Evolutionary conservation across 1,284 basidiomycete species (phyloP).

Genomic region (Cutaneotrichosporon cavernicola): DNA sequence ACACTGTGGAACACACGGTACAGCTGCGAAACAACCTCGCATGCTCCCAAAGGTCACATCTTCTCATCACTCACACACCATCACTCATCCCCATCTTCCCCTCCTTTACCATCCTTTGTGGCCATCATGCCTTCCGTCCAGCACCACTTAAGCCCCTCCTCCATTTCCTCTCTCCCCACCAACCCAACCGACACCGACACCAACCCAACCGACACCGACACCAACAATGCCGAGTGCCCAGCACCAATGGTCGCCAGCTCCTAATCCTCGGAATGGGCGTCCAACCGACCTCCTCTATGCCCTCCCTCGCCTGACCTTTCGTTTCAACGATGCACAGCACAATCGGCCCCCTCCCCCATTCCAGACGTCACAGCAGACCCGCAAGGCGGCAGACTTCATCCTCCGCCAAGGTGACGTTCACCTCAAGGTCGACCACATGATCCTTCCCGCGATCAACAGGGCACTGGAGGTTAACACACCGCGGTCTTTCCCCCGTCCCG

Average conservation of each 20-base stretch:
- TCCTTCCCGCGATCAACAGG: background rate
- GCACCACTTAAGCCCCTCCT: background rate
- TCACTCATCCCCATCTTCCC: background rate
- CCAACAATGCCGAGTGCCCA: background rate
- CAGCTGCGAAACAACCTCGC: no score
- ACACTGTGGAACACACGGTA: no score
- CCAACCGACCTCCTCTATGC: background rate
- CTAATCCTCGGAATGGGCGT: background rate
- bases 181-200: no score
- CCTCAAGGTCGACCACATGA: background rate
- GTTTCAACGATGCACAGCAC: background rate
- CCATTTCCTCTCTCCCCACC: background rate
- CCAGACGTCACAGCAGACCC: background rate
- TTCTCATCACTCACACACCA: background rate
- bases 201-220: no score
- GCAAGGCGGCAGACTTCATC: background rate
- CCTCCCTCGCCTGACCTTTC: background rate
- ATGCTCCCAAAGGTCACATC: no score
- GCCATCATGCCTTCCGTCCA: background rate
- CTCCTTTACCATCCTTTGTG: background rate
- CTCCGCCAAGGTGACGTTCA: background rate
- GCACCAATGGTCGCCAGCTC: background rate
- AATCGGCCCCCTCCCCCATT: background rate
- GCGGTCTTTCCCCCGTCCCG: background rate
- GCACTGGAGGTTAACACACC: background rate